phyloP scores from a whole-genome alignment of 495 filamentous ascomycete species.

The Cryomyces antarcticus region DNA sequence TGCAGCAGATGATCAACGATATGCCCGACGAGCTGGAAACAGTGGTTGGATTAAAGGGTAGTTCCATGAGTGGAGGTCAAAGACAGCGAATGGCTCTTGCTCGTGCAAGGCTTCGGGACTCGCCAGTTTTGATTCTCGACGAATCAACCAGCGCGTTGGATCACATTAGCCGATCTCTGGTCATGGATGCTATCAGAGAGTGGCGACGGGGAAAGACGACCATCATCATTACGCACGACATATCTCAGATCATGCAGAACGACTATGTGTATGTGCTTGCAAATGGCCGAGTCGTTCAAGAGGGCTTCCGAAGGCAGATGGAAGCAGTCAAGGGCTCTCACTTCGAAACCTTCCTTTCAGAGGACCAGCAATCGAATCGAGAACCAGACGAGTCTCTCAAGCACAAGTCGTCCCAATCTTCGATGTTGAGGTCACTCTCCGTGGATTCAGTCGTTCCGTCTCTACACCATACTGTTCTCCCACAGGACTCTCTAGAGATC shows the following conservation, averaged over 20 bases:
- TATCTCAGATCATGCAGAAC: constrained; percentile 48
- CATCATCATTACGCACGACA: constrained; percentile 54
- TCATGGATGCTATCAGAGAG: constrained; percentile 20
- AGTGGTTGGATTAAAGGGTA: constrained; percentile 45
- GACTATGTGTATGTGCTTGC: constrained; percentile 76
- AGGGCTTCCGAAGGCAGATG: constrained; percentile 36
- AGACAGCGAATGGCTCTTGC: constrained; percentile 23
- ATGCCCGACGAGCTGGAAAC: constrained; percentile 64
- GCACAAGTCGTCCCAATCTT: not conserved
- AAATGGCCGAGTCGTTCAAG: constrained; percentile 43
- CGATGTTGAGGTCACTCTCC: not conserved
- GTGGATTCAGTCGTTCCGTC: not conserved
- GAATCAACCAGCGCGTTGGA: constrained; percentile 26
- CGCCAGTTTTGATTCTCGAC: constrained; percentile 23
- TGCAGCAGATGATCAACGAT: constrained; percentile 47
- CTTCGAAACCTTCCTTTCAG: constrained; percentile 13
- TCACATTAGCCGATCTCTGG: constrained; percentile 16
- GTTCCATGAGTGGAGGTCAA: constrained; percentile 68
- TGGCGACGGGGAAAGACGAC: constrained; percentile 23
- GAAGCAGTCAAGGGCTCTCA: constrained; percentile 16
- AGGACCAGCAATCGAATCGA: not conserved
- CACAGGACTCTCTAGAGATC: too few species aligned
- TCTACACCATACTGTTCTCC: too few species aligned
- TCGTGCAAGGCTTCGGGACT: constrained; percentile 20
- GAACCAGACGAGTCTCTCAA: not conserved